Evolutionary conservation across 306 rosid species (phyloP).

Genomic region (Trifolium dubium): DNA sequence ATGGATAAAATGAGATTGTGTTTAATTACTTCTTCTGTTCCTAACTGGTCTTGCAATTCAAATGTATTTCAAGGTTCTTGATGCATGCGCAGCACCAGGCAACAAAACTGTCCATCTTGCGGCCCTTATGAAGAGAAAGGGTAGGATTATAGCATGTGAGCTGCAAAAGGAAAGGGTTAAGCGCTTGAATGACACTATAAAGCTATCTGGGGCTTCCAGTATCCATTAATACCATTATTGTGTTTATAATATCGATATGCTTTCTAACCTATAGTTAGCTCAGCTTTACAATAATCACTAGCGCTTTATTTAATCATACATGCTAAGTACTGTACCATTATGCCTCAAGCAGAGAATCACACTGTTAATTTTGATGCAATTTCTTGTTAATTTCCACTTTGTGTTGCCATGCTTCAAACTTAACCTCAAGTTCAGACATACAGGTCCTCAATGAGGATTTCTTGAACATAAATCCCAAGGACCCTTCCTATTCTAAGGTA

Average conservation of each 20-base stretch:
- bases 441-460: slow-evolving; percentile 82
- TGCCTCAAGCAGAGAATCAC: slow-evolving; percentile 12
- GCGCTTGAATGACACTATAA: slow-evolving; percentile 70
- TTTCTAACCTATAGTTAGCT: slow-evolving; percentile 30
- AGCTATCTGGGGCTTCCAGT: slow-evolving; percentile 90
- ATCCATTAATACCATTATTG: slow-evolving; percentile 56
- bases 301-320: background rate
- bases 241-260: slow-evolving; percentile 1
- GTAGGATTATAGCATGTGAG: slow-evolving; percentile 83
- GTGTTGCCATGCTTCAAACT: slow-evolving; percentile 42
- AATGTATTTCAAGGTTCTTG: slow-evolving; percentile 77
- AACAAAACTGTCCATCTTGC: slow-evolving; percentile 96
- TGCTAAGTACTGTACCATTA: too few species aligned
- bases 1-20: background rate
- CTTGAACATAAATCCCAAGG: slow-evolving; percentile 65
- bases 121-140: slow-evolving; percentile 81
- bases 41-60: slow-evolving; percentile 27
- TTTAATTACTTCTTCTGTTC: slow-evolving; percentile 9
- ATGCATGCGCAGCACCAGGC: slow-evolving; percentile 97
- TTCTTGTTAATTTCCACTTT: slow-evolving; percentile 6
- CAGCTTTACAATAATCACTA: background rate
- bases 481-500: slow-evolving; percentile 74
- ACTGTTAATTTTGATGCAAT: background rate
- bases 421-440: slow-evolving; percentile 68
- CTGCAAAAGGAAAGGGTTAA: slow-evolving; percentile 67